A percentile compares a stretch with the other conserved stretches of the same genome.
These are phyloP conservation scores for Chalciporus chontae DNA, from an alignment of 768 basidiomycete species.

Conservation along the genomic window DNA sequence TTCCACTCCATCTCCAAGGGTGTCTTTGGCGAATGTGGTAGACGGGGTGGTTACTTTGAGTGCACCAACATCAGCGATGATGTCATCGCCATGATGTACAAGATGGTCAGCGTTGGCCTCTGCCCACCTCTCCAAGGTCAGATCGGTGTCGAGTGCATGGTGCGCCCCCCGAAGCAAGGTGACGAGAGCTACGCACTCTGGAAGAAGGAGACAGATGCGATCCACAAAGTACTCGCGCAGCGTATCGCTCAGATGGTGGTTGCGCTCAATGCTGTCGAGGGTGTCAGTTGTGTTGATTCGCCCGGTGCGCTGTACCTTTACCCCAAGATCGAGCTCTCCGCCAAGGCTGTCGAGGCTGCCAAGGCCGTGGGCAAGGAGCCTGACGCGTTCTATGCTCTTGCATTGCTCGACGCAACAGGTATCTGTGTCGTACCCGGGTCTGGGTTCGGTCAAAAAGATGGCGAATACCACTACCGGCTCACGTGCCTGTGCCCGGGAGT, in stretches of 20 bases:
- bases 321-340: slow-evolving; percentile 75
- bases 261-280: slow-evolving; percentile 77
- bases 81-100: slow-evolving; percentile 86
- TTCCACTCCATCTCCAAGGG: slow-evolving; percentile 99
- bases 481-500: slow-evolving; percentile 95
- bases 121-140: slow-evolving; percentile 91
- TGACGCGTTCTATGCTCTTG: slow-evolving; percentile 86
- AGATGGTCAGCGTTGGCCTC: slow-evolving; percentile 88
- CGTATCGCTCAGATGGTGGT: slow-evolving; percentile 72
- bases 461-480: slow-evolving; percentile 86
- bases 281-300: slow-evolving; percentile 86
- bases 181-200: slow-evolving; percentile 74
- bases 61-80: slow-evolving; percentile 76
- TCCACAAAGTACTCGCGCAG: slow-evolving; percentile 67
- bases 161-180: slow-evolving; percentile 81
- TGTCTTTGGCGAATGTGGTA: slow-evolving; percentile 92
- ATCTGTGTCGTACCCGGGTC: slow-evolving; percentile 93
- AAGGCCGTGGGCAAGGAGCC: slow-evolving; percentile 69
- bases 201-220: slow-evolving; percentile 79
- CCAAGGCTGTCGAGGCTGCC: slow-evolving; percentile 72
- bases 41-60: slow-evolving; percentile 98
- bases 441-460: slow-evolving; percentile 92
- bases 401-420: slow-evolving; percentile 81
- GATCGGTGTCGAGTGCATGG: slow-evolving; percentile 90
- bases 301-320: slow-evolving; percentile 94